Conservation (phyloP, 1,284 basidiomycete genomes). For the Tilletia walkeri region DNA sequence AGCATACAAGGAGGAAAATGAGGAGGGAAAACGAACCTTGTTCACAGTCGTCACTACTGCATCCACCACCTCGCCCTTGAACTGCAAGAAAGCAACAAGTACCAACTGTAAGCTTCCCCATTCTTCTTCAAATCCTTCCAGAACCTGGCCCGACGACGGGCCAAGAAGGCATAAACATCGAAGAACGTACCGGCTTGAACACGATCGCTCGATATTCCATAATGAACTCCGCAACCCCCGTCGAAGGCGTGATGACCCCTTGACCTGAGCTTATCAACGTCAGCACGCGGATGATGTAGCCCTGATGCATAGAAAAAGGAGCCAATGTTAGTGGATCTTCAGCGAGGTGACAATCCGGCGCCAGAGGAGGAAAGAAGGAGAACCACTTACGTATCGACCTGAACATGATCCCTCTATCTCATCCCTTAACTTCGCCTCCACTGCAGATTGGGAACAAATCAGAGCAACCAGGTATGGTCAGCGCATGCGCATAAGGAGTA, state of each 20-base stretch:
- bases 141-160: no score
- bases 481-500: no score
- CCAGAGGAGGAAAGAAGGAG: neutral
- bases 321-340: no score
- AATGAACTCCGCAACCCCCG: constrained; percentile 84
- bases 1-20: neutral
- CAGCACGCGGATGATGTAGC: constrained; percentile 93
- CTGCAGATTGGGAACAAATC: no score
- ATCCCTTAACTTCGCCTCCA: constrained; percentile 86
- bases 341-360: no score
- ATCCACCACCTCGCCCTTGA: constrained; percentile 98
- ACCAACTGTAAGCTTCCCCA: constrained; percentile 43
- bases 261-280: constrained; percentile 57
- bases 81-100: constrained; percentile 81
- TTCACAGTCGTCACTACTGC: constrained; percentile 93
- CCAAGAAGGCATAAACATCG: no score
- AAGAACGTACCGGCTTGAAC: constrained; percentile 42
- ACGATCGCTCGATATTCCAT: constrained; percentile 52
- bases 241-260: constrained; percentile 79
- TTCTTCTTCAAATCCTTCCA: no score
- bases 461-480: no score
- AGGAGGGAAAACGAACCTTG: constrained; percentile 67
- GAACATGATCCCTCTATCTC: constrained; percentile 98
- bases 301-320: constrained; percentile 29
- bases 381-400: constrained; percentile 71